Conservation (phyloP, 164 flowering plant species). For the Vitis amurensis region DNA sequence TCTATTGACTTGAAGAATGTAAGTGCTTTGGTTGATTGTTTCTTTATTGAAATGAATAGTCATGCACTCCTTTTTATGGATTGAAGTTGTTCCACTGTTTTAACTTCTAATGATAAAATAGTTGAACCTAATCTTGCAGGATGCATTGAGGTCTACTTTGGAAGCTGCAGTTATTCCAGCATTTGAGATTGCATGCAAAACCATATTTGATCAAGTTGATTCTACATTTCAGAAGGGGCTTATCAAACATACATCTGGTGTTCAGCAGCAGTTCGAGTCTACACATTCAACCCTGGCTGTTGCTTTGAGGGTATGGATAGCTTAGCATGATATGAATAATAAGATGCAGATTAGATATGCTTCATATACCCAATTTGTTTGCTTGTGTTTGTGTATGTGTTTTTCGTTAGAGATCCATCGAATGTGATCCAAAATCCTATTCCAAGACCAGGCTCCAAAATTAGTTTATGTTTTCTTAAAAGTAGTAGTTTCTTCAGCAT, state of each 20-base stretch:
- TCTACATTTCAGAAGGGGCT: slow-evolving; percentile 74
- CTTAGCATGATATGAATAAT: not conserved
- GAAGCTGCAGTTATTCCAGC: slow-evolving; percentile 81
- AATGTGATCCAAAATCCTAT: too few species aligned
- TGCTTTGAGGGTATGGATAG: slow-evolving; percentile 63
- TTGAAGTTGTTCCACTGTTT: not conserved
- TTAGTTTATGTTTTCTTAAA: too few species aligned
- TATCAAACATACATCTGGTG: slow-evolving; percentile 54
- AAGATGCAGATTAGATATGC: not conserved
- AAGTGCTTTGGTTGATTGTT: not conserved
- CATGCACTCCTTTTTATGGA: not conserved
- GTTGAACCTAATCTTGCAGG: slow-evolving; percentile 43
- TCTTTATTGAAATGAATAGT: not conserved
- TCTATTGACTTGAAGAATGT: not conserved
- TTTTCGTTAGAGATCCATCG: too few species aligned
- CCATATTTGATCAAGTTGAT: slow-evolving; percentile 89
- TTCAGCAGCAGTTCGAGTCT: slow-evolving; percentile 71
- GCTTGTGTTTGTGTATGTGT: not conserved
- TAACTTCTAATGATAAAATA: not conserved
- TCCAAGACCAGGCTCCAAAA: too few species aligned
- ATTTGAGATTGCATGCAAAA: slow-evolving; percentile 82
- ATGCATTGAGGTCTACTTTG: slow-evolving; percentile 61
- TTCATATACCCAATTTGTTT: not conserved
- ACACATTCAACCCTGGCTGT: slow-evolving; percentile 66
- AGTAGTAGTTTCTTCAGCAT: not conserved